Evolutionary conservation across 805 yeast species (phyloP), one percentile per base, ranked within the genome.

Genomic region (Tetrapisispora fleetii): DNA sequence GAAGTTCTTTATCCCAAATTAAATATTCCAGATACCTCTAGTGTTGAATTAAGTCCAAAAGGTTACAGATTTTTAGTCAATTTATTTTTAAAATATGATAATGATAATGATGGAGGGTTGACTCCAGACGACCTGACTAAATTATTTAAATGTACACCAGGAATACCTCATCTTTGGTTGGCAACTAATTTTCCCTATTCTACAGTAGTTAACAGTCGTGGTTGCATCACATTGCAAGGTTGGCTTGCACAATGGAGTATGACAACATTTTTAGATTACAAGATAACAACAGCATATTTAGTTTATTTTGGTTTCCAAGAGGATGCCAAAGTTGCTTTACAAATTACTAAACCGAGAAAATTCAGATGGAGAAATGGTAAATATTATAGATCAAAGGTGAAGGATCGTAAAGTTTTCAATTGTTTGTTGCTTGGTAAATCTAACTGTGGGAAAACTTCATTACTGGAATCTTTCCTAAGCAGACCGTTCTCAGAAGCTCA

Each of bases 201-300:
- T 1, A 86, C 95, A 11, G 96, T 91, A 1, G 78, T 95, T 47
- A 90, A 89, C 61, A 96, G 89, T 54, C 82, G 81, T 53, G 97
- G 96, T 0, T 77, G 80, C 61, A 89, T 93, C 4, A 88, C 98
- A 0, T 67, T 93, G 27, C 99, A 95, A 68, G 99, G 99, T 2
- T 93, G 99, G 99, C 68, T 93, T 37, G 99, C 99, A 0, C 98
- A 91, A 59, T 93, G 99, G 99, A 83, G 91, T 57, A 85, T 93
- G 85, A 88, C 96, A 0, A 91, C 98, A 0, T 89, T 80, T 55
- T 69, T 93, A 30, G 95, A 90, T 57, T 80, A 85, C 60, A 80
- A 76, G 56, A 83, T 88, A 0, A 89, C 98, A 0, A 73, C 93
- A 45, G 95, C 88, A 45, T 93, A 91, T 58, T 67, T 93, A 52